Evolutionary conservation across 257 asterid species (phyloP), one percentile per base, ranked within the genome.

Genomic region (Forsythia suspensa): DNA sequence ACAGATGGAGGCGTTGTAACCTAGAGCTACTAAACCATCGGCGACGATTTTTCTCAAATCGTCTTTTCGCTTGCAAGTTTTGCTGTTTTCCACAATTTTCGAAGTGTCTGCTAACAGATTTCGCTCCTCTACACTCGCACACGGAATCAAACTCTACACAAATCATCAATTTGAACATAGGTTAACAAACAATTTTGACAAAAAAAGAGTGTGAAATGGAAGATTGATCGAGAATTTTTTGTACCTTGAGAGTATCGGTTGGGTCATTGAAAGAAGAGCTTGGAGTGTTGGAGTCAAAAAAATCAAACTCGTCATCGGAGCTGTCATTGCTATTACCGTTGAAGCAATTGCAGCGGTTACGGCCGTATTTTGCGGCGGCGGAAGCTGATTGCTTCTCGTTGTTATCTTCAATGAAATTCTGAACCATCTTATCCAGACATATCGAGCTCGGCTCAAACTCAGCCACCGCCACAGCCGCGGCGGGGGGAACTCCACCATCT

Each of bases 371-470:
- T 70, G 85, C 84, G 52, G 86, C 76, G 44, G 82, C 40, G 37
- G 76, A 59, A 61, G 82, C 57, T 72, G 87, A 85, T 21, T 84
- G 88, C 75, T 84, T 92, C 79, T 94, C 95, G 80, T 77, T 85
- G 81, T 66, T 88, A 48, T 89, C 98, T 72, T 94, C 98, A 3
- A 94, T 88, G 80, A 92, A 94, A 74, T 77, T 91, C 81, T 82
- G 91, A 48, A 94, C 97, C 98, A 94, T 91, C 72, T 88, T 91
- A 74, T 88, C 96, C 24, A 94, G 75, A 69, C 94, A 90, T 39
- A 94, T 88, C 8, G 98, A 92, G 90, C 94, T 92, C 34, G 97
- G 97, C 86, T 94, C 98, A 8, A 94, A 85, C 79, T 92, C 95
- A 40, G 77, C 71, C 36, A 68, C 73, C 18, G 82, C 78, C 11